A percentile compares a stretch with the other conserved stretches of the same genome.
These are phyloP conservation scores for Amaranthus tricolor DNA, from an alignment of 179 eudicot genomes.

Conservation along the genomic window DNA sequence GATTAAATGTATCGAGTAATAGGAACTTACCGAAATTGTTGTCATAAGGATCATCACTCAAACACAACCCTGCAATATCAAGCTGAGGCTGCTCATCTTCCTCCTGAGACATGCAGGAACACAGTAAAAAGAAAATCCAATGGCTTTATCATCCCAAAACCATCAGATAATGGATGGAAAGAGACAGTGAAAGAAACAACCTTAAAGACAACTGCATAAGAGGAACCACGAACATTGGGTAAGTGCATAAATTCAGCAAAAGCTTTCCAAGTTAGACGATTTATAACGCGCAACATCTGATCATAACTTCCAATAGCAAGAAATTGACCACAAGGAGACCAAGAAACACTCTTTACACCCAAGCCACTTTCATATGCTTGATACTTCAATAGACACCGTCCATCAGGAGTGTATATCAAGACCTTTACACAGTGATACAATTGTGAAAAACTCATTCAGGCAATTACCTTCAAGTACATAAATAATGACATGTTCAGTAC, in stretches of 20 bases:
- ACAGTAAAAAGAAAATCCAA: conserved; percentile 11
- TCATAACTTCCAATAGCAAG: conserved; percentile 96
- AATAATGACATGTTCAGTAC: background rate
- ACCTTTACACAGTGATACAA: conserved; percentile 45
- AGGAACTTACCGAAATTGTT: conserved; percentile 52
- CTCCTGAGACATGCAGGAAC: conserved; percentile 50
- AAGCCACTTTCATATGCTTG: conserved; percentile 98
- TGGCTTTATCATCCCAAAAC: conserved; percentile 6
- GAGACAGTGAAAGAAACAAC: conserved; percentile 33
- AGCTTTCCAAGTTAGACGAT: conserved; percentile 94
- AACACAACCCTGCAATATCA: conserved; percentile 70
- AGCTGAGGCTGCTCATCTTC: conserved; percentile 88
- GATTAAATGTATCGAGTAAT: too few species aligned
- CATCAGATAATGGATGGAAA: background rate
- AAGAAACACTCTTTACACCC: conserved; percentile 90
- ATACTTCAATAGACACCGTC: conserved; percentile 84
- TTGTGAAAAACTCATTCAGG: conserved; percentile 1
- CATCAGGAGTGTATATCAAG: conserved; percentile 89
- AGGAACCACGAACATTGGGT: conserved; percentile 79
- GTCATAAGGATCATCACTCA: conserved; percentile 52
- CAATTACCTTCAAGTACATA: background rate
- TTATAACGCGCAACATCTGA: conserved; percentile 85
- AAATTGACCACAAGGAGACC: conserved; percentile 98
- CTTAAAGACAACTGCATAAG: conserved; percentile 87
- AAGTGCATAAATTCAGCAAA: conserved; percentile 89